These are phyloP conservation scores for Tuber indicum DNA, from an alignment of 495 filamentous ascomycete genomes.

Conservation along the genomic window DNA sequence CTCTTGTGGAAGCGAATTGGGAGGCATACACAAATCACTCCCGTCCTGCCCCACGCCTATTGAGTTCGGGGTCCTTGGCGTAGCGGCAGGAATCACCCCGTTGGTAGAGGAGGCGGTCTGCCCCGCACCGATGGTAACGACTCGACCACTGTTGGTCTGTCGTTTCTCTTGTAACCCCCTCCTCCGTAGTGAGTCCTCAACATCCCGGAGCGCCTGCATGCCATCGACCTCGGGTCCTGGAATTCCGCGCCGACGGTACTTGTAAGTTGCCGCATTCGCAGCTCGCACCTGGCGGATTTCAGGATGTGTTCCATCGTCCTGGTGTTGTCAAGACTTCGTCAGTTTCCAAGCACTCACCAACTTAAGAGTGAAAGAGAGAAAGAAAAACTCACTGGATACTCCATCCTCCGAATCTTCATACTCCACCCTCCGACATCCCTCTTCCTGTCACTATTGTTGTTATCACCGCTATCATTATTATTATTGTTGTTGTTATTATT, in stretches of 20 bases:
- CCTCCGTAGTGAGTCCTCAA: slow-evolving; percentile 25
- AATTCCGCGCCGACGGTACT: slow-evolving; percentile 31
- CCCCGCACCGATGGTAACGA: slow-evolving; percentile 13
- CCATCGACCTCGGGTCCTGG: slow-evolving; percentile 29
- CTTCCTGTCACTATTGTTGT: not conserved
- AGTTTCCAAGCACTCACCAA: slow-evolving; percentile 10
- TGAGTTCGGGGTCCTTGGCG: slow-evolving; percentile 29
- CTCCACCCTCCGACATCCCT: slow-evolving; percentile 10
- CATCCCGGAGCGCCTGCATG: slow-evolving; percentile 27
- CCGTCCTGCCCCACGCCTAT: slow-evolving; percentile 37
- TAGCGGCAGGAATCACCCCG: slow-evolving; percentile 23
- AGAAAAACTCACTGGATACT: slow-evolving; percentile 7
- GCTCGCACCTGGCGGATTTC: slow-evolving; percentile 30
- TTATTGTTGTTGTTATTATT: slow-evolving; percentile 15
- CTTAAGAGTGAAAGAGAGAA: slow-evolving; percentile 1
- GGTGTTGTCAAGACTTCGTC: slow-evolving; percentile 9
- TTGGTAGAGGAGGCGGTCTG: slow-evolving; percentile 15
- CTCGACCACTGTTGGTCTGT: slow-evolving; percentile 12
- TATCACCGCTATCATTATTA: not conserved
- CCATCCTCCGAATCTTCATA: slow-evolving; percentile 17
- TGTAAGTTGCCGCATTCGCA: slow-evolving; percentile 31
- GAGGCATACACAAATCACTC: slow-evolving; percentile 28
- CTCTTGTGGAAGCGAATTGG: not conserved
- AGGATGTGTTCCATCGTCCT: slow-evolving; percentile 29
- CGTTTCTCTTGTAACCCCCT: slow-evolving; percentile 18